These are phyloP conservation scores for Zymoseptoria crescenta DNA, from an alignment of 2,329 filamentous ascomycete genomes.

Conservation along the genomic window DNA sequence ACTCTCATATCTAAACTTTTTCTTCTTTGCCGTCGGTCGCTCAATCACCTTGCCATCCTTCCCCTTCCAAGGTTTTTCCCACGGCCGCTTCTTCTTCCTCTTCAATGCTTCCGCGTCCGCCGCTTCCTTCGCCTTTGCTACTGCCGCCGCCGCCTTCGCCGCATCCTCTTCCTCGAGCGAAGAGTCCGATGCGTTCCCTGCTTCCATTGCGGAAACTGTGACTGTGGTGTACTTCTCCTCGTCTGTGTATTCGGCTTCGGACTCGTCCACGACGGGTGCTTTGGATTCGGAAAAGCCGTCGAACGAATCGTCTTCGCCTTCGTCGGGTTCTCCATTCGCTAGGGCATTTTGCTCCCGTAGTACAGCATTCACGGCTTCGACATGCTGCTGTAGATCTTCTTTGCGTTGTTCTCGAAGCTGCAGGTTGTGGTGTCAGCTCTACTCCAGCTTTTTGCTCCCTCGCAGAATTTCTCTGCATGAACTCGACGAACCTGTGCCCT, in stretches of 20 bases:
- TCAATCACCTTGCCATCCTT: conserved; percentile 30
- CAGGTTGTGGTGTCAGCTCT: background rate
- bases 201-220: conserved; percentile 72
- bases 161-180: conserved; percentile 23
- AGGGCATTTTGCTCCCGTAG: conserved; percentile 48
- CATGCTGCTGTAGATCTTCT: conserved; percentile 72
- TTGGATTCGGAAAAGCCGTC: conserved; percentile 12
- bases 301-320: conserved; percentile 26
- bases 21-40: conserved; percentile 56
- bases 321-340: conserved; percentile 18
- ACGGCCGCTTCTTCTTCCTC: conserved; percentile 36
- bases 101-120: conserved; percentile 30
- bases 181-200: conserved; percentile 27
- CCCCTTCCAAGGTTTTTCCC: conserved; percentile 43
- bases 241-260: conserved; percentile 87
- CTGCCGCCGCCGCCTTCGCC: conserved; percentile 21
- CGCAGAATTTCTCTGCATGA: background rate
- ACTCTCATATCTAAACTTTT: conserved; percentile 88
- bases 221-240: conserved; percentile 95
- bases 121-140: conserved; percentile 12
- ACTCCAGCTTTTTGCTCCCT: background rate
- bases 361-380: conserved; percentile 65
- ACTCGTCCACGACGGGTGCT: conserved; percentile 5
- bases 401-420: conserved; percentile 79
- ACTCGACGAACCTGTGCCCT: conserved; percentile 60